These are phyloP conservation scores for Schizonepeta tenuifolia DNA, from an alignment of 257 asterid species.

Conservation along the genomic window DNA sequence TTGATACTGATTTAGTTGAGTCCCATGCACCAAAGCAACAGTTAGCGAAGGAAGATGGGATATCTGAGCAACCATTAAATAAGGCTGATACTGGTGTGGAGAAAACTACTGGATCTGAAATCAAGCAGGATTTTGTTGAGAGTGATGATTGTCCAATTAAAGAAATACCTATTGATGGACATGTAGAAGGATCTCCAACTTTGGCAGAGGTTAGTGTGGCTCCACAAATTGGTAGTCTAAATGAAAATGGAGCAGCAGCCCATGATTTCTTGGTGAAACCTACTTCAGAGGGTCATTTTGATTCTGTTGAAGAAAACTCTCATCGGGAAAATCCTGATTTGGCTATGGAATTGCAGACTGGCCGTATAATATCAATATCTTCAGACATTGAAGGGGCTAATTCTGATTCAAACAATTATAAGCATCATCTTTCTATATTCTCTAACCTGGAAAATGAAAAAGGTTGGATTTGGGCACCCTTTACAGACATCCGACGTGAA, in stretches of 20 bases:
- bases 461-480: slow-evolving; percentile 77
- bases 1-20: slow-evolving; percentile 36
- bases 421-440: slow-evolving; percentile 36
- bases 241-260: slow-evolving; percentile 41
- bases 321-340: slow-evolving; percentile 39
- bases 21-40: slow-evolving; percentile 18
- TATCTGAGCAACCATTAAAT: slow-evolving; percentile 27
- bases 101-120: slow-evolving; percentile 37
- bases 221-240: slow-evolving; percentile 20
- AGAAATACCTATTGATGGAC: slow-evolving; percentile 55
- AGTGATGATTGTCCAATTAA: slow-evolving; percentile 40
- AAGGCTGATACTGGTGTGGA: slow-evolving; percentile 41
- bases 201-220: slow-evolving; percentile 32
- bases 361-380: slow-evolving; percentile 43
- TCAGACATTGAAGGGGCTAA: slow-evolving; percentile 37
- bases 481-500: slow-evolving; percentile 61
- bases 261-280: slow-evolving; percentile 43
- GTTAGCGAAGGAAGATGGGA: slow-evolving; percentile 27
- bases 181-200: slow-evolving; percentile 38
- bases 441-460: slow-evolving; percentile 49
- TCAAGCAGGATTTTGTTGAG: slow-evolving; percentile 36
- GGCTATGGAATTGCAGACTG: slow-evolving; percentile 39
- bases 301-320: slow-evolving; percentile 41
- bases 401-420: slow-evolving; percentile 41
- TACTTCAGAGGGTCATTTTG: slow-evolving; percentile 39